A percentile compares a stretch with the other conserved stretches of the same genome.
Evolutionary conservation across 2,329 filamentous ascomycete species (phyloP).

Genomic region (Alternaria brassicae): DNA sequence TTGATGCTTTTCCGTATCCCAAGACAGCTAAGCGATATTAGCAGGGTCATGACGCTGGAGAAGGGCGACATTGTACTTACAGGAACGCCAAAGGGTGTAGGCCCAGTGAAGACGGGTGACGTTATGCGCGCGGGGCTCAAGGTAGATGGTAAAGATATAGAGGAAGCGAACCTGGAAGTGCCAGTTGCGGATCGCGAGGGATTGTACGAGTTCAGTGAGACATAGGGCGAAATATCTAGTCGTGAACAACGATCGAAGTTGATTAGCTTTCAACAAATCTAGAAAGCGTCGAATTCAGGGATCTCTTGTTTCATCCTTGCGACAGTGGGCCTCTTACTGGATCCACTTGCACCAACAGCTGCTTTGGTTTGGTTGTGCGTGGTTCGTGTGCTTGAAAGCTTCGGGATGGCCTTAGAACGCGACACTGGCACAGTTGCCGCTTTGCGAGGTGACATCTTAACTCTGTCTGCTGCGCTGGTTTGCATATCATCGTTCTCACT

Average conservation of each 20-base stretch:
- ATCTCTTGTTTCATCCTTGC: background rate
- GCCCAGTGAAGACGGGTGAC: constrained; percentile 83
- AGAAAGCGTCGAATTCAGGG: constrained; percentile 2
- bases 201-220: constrained; percentile 73
- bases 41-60: constrained; percentile 91
- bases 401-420: background rate
- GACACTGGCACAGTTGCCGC: background rate
- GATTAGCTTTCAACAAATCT: background rate
- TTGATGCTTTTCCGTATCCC: constrained; percentile 95
- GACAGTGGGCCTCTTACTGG: background rate
- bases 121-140: constrained; percentile 83
- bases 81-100: constrained; percentile 97
- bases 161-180: constrained; percentile 85
- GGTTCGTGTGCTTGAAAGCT: background rate
- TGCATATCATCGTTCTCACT: background rate
- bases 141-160: constrained; percentile 80
- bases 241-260: background rate
- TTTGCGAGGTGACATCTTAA: constrained; percentile 12
- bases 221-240: constrained; percentile 38
- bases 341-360: background rate
- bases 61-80: constrained; percentile 92
- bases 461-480: constrained; percentile 2
- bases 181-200: constrained; percentile 79
- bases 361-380: background rate
- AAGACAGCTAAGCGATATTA: constrained; percentile 86